A percentile compares a stretch with the other conserved stretches of the same genome.
Conservation (phyloP, 2,329 filamentous ascomycete species). For the Claviceps sp. region DNA sequence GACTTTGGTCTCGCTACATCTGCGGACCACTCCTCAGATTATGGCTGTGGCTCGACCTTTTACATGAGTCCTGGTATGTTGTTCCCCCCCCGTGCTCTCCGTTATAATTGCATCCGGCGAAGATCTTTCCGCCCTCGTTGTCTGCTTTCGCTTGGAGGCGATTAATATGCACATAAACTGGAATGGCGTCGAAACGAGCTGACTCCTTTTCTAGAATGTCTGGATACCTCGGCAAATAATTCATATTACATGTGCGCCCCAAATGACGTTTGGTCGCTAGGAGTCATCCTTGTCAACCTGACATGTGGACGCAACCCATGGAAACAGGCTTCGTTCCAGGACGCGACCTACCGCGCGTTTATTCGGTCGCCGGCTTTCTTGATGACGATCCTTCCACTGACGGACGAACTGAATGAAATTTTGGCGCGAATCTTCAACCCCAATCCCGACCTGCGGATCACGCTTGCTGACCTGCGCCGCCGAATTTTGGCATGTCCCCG, state of each 20-base stretch:
- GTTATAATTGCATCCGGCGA: too few relatives aligned
- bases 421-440: slow-evolving; percentile 77
- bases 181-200: neutral
- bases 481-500: slow-evolving; percentile 63
- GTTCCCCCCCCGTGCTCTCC: neutral
- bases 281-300: slow-evolving; percentile 93
- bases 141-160: too few relatives aligned
- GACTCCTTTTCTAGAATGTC: slow-evolving; percentile 55
- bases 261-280: slow-evolving; percentile 97
- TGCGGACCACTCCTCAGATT: slow-evolving; percentile 75
- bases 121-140: too few relatives aligned
- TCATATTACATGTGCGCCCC: slow-evolving; percentile 80
- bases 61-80: slow-evolving; percentile 96
- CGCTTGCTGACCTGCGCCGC: slow-evolving; percentile 63
- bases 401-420: slow-evolving; percentile 79
- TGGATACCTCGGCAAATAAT: slow-evolving; percentile 60
- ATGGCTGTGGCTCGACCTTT: slow-evolving; percentile 95
- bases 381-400: slow-evolving; percentile 82
- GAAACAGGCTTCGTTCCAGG: slow-evolving; percentile 89
- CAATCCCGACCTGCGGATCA: slow-evolving; percentile 71
- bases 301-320: slow-evolving; percentile 97
- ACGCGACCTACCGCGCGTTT: slow-evolving; percentile 89
- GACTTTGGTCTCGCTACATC: slow-evolving; percentile 93
- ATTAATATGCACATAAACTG: too few relatives aligned
- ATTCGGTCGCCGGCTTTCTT: slow-evolving; percentile 76